Evolutionary conservation across 208 protist species (phyloP).

Genomic region (Porcisia hertigi): DNA sequence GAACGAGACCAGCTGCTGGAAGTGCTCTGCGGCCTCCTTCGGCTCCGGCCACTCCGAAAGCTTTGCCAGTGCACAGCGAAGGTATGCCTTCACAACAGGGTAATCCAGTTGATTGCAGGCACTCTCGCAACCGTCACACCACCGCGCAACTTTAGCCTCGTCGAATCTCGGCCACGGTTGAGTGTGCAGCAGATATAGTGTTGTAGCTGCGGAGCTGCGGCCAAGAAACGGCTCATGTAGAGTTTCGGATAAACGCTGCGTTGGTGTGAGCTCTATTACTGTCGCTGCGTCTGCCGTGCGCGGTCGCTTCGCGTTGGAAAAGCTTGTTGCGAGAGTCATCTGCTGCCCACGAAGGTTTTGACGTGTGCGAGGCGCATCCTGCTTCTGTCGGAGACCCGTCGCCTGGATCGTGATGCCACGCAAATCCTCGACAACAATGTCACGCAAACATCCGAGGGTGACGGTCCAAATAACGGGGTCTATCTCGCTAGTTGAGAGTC

Average conservation of each 20-base stretch:
- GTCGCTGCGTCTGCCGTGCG: slow-evolving; percentile 14
- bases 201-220: neutral
- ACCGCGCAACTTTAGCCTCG: slow-evolving; percentile 27
- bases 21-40: slow-evolving; percentile 2
- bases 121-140: slow-evolving; percentile 33
- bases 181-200: slow-evolving; percentile 9
- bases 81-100: slow-evolving; percentile 49
- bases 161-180: slow-evolving; percentile 11
- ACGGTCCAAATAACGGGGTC: slow-evolving; percentile 66
- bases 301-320: slow-evolving; percentile 43
- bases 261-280: slow-evolving; percentile 24
- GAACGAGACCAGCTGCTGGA: slow-evolving; percentile 24
- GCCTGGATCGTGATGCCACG: slow-evolving; percentile 86
- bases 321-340: slow-evolving; percentile 57
- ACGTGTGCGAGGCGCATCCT: slow-evolving; percentile 13
- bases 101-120: slow-evolving; percentile 48
- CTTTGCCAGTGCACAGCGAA: slow-evolving; percentile 46
- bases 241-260: neutral
- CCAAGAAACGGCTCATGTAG: neutral
- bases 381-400: slow-evolving; percentile 42
- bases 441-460: slow-evolving; percentile 32
- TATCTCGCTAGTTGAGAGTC: slow-evolving; percentile 27
- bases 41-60: slow-evolving; percentile 11
- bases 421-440: slow-evolving; percentile 80
- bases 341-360: slow-evolving; percentile 38